phyloP scores from a whole-genome alignment of 1,284 basidiomycete genomes.

The Exobasidium cylindrosporum region DNA sequence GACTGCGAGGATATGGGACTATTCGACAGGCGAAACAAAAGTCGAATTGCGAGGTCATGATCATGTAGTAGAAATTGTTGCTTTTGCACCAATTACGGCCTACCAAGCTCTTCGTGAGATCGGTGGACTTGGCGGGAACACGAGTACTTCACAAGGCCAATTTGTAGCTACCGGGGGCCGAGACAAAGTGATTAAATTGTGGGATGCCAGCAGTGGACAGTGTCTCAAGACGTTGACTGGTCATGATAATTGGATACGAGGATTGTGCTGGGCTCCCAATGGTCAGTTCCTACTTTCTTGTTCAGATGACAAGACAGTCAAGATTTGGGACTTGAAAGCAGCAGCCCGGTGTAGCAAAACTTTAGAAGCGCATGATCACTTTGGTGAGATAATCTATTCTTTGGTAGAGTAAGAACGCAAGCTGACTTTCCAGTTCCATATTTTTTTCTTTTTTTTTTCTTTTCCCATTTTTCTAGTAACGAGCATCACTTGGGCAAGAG shows the following conservation, averaged over 20 bases:
- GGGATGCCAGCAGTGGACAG: constrained; percentile 77
- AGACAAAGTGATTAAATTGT: constrained; percentile 82
- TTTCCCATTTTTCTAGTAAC: constrained; percentile 21
- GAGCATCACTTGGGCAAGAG: constrained; percentile 48
- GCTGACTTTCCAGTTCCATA: background rate
- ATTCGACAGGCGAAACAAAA: constrained; percentile 72
- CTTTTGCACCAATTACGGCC: constrained; percentile 73
- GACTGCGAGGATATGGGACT: constrained; percentile 80
- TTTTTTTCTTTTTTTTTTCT: background rate
- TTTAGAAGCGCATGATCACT: constrained; percentile 80
- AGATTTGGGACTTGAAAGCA: constrained; percentile 79
- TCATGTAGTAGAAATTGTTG: constrained; percentile 77
- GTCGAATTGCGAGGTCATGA: constrained; percentile 82
- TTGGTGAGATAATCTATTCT: constrained; percentile 63
- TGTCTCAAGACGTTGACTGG: constrained; percentile 64
- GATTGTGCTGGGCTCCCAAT: constrained; percentile 43
- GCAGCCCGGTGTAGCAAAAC: constrained; percentile 73
- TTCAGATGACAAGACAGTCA: constrained; percentile 84
- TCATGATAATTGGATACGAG: constrained; percentile 52
- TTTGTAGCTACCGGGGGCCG: constrained; percentile 78
- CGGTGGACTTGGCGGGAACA: constrained; percentile 62
- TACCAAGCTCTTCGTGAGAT: constrained; percentile 76
- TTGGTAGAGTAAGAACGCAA: constrained; percentile 2
- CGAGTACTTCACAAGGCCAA: constrained; percentile 57
- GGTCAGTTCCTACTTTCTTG: constrained; percentile 82